These are phyloP conservation scores for Ustulina deusta DNA, from an alignment of 2,329 filamentous ascomycete species.

Conservation along the genomic window DNA sequence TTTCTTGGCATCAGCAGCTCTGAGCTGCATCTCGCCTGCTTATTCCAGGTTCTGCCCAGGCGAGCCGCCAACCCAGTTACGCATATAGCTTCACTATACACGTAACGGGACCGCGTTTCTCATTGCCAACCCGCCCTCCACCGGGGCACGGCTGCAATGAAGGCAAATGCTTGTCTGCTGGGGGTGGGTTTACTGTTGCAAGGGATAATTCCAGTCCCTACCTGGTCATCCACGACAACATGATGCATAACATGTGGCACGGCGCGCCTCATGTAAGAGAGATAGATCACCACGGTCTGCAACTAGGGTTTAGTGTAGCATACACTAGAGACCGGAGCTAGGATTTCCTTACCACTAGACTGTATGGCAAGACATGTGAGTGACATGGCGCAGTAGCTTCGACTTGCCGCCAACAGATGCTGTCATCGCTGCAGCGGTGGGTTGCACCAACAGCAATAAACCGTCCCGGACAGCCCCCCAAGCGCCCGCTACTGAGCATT, in stretches of 20 bases:
- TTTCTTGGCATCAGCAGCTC: slow-evolving; percentile 25
- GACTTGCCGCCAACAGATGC: background rate
- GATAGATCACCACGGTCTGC: slow-evolving; percentile 1
- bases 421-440: slow-evolving; percentile 16
- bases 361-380: background rate
- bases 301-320: slow-evolving; percentile 21
- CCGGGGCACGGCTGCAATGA: background rate
- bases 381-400: background rate
- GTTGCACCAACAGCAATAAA: background rate
- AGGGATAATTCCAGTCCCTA: slow-evolving; percentile 4
- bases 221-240: slow-evolving; percentile 9
- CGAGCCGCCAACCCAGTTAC: background rate
- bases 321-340: slow-evolving; percentile 8
- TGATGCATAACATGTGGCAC: slow-evolving; percentile 3
- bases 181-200: background rate
- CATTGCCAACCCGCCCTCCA: background rate
- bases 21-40: slow-evolving; percentile 1
- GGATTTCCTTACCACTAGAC: background rate
- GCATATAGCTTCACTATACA: background rate
- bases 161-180: slow-evolving; percentile 13
- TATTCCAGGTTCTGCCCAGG: background rate
- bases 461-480: slow-evolving; percentile 5
- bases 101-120: background rate
- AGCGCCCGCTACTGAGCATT: background rate
- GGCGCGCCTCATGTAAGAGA: slow-evolving; percentile 5